phyloP scores from a whole-genome alignment of 1,284 basidiomycete genomes.

The Pseudozyma flocculosa region DNA sequence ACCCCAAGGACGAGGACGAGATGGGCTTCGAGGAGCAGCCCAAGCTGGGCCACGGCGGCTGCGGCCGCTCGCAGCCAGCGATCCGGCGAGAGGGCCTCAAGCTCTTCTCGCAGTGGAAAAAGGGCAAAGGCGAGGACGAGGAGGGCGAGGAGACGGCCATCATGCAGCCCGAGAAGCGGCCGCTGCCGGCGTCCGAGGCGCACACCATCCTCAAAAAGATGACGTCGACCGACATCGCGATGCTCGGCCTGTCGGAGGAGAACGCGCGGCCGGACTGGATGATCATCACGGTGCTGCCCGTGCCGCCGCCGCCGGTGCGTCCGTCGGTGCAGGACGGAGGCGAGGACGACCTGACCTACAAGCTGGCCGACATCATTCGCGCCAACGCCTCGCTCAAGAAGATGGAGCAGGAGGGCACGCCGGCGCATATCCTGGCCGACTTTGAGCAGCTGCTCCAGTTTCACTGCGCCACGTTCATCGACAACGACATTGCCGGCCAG shows the following conservation, averaged over 20 bases:
- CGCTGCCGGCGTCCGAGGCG: constrained; percentile 83
- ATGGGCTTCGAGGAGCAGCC: constrained; percentile 60
- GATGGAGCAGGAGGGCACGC: constrained; percentile 95
- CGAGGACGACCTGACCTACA: constrained; percentile 98
- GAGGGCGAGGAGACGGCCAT: constrained; percentile 61
- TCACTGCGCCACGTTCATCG: constrained; percentile 99
- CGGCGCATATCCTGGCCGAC: constrained; percentile 91
- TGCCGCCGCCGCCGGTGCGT: constrained; percentile 95
- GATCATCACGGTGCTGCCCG: constrained; percentile 96
- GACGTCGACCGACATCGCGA: constrained; percentile 79
- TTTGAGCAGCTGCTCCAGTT: constrained; percentile 92
- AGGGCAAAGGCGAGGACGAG: constrained; percentile 81
- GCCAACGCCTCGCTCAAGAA: constrained; percentile 87
- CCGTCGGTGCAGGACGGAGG: constrained; percentile 96
- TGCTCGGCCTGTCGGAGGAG: constrained; percentile 89
- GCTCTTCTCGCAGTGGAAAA: constrained; percentile 93
- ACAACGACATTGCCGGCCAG: constrained; percentile 97
- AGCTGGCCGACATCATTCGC: constrained; percentile 95
- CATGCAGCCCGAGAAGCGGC: constrained; percentile 86
- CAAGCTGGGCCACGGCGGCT: constrained; percentile 74
- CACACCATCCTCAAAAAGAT: constrained; percentile 68
- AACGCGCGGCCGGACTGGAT: constrained; percentile 99
- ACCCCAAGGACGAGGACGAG: constrained; percentile 58
- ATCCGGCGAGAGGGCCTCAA: constrained; percentile 94
- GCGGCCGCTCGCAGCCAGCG: constrained; percentile 86